Evolutionary conservation across 192 early-diverging fungal genomes (phyloP), one percentile per base, ranked within the genome.

Genomic region (Mycoemilia scoparia): DNA sequence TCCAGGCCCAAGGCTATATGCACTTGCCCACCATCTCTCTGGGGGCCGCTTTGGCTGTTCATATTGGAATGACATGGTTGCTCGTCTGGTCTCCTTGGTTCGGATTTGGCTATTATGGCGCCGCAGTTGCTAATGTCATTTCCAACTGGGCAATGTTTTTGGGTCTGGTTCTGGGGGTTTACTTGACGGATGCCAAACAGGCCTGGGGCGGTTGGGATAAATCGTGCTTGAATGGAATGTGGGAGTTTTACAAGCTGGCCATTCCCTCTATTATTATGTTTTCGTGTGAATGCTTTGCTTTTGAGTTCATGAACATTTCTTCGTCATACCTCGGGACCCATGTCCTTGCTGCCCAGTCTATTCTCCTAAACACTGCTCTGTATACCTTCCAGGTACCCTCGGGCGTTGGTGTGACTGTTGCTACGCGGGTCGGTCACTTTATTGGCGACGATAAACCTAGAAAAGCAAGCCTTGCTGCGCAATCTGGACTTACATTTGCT

Each of bases 1-100:
- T 91, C 21, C 80, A 90, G 45, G 68, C 76, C 0, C 90, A 96
- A 61, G 84, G 74, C 2, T 55, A 55, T 41, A 88, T 96, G 87
- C 65, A 73, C 11, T 83, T 82, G 0, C 66, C 60, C 14, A 80
- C 82, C 27, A 57, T 71, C 30, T n/a, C n/a, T n/a, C n/a, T n/a
- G n/a, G n/a, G n/a, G n/a, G n/a, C n/a, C n/a, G n/a, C n/a, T n/a
- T n/a, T n/a, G n/a, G n/a, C n/a, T n/a, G n/a, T n/a, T n/a, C n/a
- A n/a, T n/a, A n/a, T n/a, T n/a, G n/a, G n/a, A n/a, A n/a, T n/a
- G n/a, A n/a, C 1, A n/a, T n/a, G n/a, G n/a, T n/a, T 40, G 33
- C 48, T 61, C 0, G 59, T 61, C n/a, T 68, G 71, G 66, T 66
- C 51, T 30, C 43, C 55, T 0, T 26, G 18, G 0, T 25, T 60